Conservation (phyloP, 495 filamentous ascomycete species). For the Astrocystis sublimbata region DNA sequence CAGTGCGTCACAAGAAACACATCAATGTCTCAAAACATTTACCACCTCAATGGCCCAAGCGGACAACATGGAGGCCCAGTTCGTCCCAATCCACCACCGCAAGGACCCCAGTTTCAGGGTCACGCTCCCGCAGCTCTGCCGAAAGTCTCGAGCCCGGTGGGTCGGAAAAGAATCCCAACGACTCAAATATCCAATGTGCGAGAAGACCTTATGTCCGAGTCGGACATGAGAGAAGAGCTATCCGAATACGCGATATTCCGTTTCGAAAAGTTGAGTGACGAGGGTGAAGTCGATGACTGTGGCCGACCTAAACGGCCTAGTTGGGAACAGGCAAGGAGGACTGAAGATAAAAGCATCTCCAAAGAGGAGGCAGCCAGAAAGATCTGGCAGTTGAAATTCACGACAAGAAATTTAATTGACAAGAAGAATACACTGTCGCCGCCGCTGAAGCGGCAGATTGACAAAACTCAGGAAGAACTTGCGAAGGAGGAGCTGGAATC, state of each 20-base stretch:
- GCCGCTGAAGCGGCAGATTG: slow-evolving; percentile 35
- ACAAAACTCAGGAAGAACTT: slow-evolving; percentile 29
- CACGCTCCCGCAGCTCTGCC: neutral
- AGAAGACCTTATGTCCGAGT: slow-evolving; percentile 20
- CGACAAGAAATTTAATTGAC: slow-evolving; percentile 20
- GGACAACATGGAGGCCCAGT: neutral
- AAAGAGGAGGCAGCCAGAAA: slow-evolving; percentile 24
- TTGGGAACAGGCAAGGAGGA: slow-evolving; percentile 33
- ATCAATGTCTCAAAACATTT: slow-evolving; percentile 1
- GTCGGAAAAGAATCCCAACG: slow-evolving; percentile 11
- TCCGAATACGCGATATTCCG: slow-evolving; percentile 35
- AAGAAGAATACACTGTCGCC: slow-evolving; percentile 33
- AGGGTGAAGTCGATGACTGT: slow-evolving; percentile 27
- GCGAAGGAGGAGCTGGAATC: slow-evolving; percentile 20
- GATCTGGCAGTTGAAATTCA: slow-evolving; percentile 35
- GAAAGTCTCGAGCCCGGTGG: neutral
- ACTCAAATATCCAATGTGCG: slow-evolving; percentile 28
- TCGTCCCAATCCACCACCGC: neutral
- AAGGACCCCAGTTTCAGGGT: slow-evolving; percentile 2
- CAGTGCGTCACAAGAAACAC: neutral
- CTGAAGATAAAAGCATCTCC: slow-evolving; percentile 26
- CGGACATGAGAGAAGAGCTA: slow-evolving; percentile 32
- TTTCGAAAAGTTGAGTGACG: slow-evolving; percentile 29
- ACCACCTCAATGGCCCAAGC: slow-evolving; percentile 1
- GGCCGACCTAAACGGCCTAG: slow-evolving; percentile 24